Evolutionary conservation across 768 basidiomycete species (phyloP).

Genomic region (Suillus occidentalis): DNA sequence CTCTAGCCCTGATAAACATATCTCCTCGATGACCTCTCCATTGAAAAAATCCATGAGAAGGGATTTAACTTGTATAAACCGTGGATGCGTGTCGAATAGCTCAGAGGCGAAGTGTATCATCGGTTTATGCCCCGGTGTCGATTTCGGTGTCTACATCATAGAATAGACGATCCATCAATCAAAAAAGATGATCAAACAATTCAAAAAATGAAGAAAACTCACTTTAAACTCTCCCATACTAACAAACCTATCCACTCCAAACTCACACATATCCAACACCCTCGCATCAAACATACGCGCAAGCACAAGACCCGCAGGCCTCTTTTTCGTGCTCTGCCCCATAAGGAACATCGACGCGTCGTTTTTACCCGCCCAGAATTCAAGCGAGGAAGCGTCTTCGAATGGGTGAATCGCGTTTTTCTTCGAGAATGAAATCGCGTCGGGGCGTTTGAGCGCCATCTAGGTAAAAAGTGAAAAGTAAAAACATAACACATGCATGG

Average conservation of each 20-base stretch:
- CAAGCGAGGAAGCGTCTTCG: constrained; percentile 75
- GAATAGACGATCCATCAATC: no score
- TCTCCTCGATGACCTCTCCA: constrained; percentile 78
- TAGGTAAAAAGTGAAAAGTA: no score
- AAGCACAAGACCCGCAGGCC: constrained; percentile 84
- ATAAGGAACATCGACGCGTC: constrained; percentile 90
- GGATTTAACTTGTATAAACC: constrained; percentile 89
- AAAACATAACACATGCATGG: no score
- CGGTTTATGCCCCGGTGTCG: constrained; percentile 86
- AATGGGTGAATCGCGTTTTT: constrained; percentile 92
- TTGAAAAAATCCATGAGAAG: constrained; percentile 90
- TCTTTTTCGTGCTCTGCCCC: constrained; percentile 92
- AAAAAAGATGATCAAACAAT: no score
- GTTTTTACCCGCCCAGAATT: constrained; percentile 93
- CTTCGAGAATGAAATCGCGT: constrained; percentile 91
- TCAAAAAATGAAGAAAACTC: constrained; percentile 24
- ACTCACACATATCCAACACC: constrained; percentile 93
- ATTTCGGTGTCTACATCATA: constrained; percentile 84
- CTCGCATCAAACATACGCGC: constrained; percentile 83
- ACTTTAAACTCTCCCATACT: constrained; percentile 87
- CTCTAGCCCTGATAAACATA: constrained; percentile 82
- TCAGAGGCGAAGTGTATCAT: constrained; percentile 95
- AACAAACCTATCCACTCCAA: constrained; percentile 81
- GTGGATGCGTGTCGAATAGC: constrained; percentile 92
- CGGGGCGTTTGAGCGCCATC: constrained; percentile 93